These are phyloP conservation scores for Synchytrium microbalum DNA, from an alignment of 371 early-diverging fungal species.

Conservation along the genomic window DNA sequence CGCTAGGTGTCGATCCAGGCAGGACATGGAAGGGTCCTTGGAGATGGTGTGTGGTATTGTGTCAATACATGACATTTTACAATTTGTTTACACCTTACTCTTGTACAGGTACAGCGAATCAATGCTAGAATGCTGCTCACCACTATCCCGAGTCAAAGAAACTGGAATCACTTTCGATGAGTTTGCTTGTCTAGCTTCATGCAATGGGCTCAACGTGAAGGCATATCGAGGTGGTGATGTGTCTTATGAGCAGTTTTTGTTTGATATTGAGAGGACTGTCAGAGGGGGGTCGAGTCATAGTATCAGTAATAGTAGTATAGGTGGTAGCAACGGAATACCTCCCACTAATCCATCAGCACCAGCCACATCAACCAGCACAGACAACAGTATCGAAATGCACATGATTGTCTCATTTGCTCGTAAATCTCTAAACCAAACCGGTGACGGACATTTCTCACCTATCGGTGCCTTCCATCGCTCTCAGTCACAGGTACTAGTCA, in stretches of 20 bases:
- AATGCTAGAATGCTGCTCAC: slow-evolving; percentile 73
- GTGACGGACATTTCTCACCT: slow-evolving; percentile 72
- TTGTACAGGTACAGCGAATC: too few species aligned
- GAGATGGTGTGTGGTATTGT: slow-evolving; percentile 85
- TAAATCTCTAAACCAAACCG: slow-evolving; percentile 74
- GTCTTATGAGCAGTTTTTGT: slow-evolving; percentile 63
- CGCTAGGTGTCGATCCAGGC: slow-evolving; percentile 81
- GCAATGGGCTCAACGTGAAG: slow-evolving; percentile 66
- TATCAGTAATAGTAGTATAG: too few species aligned
- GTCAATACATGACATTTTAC: too few species aligned
- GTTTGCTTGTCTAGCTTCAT: slow-evolving; percentile 77
- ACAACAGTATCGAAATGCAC: slow-evolving; percentile 56
- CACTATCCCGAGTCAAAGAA: slow-evolving; percentile 63
- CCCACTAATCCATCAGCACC: too few species aligned
- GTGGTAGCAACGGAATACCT: too few species aligned
- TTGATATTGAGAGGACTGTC: slow-evolving; percentile 61
- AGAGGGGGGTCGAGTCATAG: too few species aligned
- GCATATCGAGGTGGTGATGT: slow-evolving; percentile 60
- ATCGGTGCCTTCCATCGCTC: slow-evolving; percentile 39
- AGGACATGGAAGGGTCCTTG: slow-evolving; percentile 87
- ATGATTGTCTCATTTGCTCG: slow-evolving; percentile 85
- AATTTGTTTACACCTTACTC: too few species aligned
- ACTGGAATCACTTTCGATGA: slow-evolving; percentile 84
- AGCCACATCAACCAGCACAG: too few species aligned
- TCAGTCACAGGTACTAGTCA: slow-evolving; percentile 60